These are phyloP conservation scores for Lipomyces yamadae DNA, from an alignment of 805 yeast species.

Conservation along the genomic window DNA sequence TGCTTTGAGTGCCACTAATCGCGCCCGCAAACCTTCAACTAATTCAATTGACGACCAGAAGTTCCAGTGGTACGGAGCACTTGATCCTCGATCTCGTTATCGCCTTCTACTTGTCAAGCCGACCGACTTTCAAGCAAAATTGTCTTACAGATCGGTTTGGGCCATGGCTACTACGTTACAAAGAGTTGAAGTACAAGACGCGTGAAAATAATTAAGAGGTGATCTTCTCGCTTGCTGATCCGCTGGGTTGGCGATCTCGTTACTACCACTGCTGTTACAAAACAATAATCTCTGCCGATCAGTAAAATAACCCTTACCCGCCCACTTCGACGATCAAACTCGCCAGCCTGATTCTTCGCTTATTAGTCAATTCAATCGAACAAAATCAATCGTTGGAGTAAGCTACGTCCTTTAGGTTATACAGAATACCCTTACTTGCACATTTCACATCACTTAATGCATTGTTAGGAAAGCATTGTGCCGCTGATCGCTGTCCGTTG, in stretches of 20 bases:
- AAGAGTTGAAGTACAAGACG: not conserved
- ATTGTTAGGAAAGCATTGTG: not conserved
- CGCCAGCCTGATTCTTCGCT: too few species aligned
- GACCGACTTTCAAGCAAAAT: conserved; percentile 4
- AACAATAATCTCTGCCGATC: too few species aligned
- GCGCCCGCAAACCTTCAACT: too few species aligned
- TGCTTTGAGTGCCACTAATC: too few species aligned
- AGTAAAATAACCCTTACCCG: not conserved
- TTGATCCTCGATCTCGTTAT: too few species aligned
- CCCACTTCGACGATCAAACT: not conserved
- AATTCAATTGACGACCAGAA: too few species aligned
- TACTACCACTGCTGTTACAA: not conserved
- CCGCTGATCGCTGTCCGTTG: not conserved
- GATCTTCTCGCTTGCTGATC: not conserved
- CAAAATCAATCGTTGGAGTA: too few species aligned
- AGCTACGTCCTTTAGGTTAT: too few species aligned
- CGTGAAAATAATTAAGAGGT: not conserved
- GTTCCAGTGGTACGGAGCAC: too few species aligned
- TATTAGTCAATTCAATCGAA: too few species aligned
- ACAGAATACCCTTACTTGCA: not conserved
- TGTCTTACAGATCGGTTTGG: conserved; percentile 2
- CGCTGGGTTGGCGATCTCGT: not conserved
- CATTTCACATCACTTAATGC: not conserved
- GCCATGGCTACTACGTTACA: not conserved
- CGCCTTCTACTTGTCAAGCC: too few species aligned